Percentiles rank a stretch among this genome's conserved stretches.
phyloP scores from a whole-genome alignment of 129 eudicot species.

The Glebionis coronaria region DNA sequence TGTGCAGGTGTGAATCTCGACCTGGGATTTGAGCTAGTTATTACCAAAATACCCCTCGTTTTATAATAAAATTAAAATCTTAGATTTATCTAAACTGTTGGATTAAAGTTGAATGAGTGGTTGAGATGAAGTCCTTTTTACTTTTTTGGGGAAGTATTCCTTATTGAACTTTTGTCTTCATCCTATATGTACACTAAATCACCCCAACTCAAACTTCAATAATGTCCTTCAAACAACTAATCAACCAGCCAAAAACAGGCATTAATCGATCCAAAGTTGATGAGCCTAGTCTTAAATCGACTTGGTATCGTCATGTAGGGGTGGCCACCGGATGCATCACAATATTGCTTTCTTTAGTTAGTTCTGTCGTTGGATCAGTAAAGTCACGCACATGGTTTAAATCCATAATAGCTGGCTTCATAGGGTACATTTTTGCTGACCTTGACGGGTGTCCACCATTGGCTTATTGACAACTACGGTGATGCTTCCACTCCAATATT shows the following conservation, averaged over 20 bases:
- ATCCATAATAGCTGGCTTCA: slow-evolving; percentile 41
- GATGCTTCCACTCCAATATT: slow-evolving; percentile 48
- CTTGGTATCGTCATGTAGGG: slow-evolving; percentile 71
- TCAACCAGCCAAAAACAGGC: slow-evolving; percentile 13
- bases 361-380: slow-evolving; percentile 33
- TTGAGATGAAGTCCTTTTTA: too few species aligned
- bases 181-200: slow-evolving; percentile 11
- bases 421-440: slow-evolving; percentile 59
- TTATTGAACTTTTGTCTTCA: too few species aligned
- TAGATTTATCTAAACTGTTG: too few species aligned
- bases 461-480: slow-evolving; percentile 80
- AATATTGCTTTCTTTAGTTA: slow-evolving; percentile 51
- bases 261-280: slow-evolving; percentile 35
- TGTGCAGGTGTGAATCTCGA: too few species aligned
- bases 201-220: slow-evolving; percentile 39
- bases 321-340: slow-evolving; percentile 66
- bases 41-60: too few species aligned
- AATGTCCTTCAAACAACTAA: slow-evolving; percentile 27
- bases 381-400: slow-evolving; percentile 46
- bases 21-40: too few species aligned
- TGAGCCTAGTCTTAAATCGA: slow-evolving; percentile 52
- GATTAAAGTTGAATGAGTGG: too few species aligned
- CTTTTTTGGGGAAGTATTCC: too few species aligned
- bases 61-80: too few species aligned
- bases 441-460: slow-evolving; percentile 75